phyloP scores from a whole-genome alignment of 2,329 filamentous ascomycete species.

The Xylaria arbuscula region DNA sequence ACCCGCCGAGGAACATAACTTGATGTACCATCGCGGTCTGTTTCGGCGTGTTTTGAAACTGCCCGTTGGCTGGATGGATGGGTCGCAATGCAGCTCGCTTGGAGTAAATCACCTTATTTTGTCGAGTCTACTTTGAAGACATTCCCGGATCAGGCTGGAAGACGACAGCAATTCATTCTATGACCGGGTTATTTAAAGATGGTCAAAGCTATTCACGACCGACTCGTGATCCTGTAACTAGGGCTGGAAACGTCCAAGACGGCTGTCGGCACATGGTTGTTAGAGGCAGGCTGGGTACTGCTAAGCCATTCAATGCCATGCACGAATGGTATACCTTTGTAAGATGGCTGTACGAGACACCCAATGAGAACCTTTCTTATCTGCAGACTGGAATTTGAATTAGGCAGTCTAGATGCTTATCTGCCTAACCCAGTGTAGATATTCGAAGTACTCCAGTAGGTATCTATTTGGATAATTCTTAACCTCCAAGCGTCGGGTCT shows the following conservation, averaged over 20 bases:
- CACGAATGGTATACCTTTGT: neutral
- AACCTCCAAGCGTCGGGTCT: too few relatives aligned
- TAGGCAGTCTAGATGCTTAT: neutral
- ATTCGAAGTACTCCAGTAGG: neutral
- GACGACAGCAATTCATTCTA: neutral
- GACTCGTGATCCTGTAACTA: neutral
- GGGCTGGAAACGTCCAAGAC: slow-evolving; percentile 2
- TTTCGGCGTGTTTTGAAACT: neutral
- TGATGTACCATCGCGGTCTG: too few relatives aligned
- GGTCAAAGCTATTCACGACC: neutral
- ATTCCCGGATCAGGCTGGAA: neutral
- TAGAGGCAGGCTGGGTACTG: neutral
- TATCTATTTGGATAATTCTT: neutral
- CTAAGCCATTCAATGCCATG: neutral
- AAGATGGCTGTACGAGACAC: neutral
- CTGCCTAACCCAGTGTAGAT: too few relatives aligned
- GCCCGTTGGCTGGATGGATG: neutral
- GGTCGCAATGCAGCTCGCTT: slow-evolving; percentile 8
- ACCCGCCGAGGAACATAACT: neutral
- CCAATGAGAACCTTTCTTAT: slow-evolving; percentile 4
- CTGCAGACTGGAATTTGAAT: slow-evolving; percentile 19
- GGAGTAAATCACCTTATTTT: too few relatives aligned
- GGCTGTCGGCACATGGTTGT: slow-evolving; percentile 28
- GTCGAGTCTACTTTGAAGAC: neutral
- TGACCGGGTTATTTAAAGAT: neutral